Conservation (phyloP, 129 eudicot genomes). For the Arctium minus region DNA sequence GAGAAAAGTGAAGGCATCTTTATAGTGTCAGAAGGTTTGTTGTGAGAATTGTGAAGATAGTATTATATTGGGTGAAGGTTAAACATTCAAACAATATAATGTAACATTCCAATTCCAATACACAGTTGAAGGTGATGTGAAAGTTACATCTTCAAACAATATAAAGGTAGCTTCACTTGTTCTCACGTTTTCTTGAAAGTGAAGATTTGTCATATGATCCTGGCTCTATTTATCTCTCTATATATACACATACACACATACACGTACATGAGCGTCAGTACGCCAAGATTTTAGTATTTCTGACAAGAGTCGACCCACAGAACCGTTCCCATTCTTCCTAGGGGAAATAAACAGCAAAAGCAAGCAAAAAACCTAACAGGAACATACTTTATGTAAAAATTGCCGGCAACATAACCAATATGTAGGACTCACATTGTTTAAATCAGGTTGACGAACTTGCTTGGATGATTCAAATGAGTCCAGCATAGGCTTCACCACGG, state of each 20-base stretch:
- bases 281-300: background rate
- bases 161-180: no score
- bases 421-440: slow-evolving; percentile 56
- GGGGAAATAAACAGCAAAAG: background rate
- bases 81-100: no score
- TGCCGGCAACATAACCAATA: background rate
- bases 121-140: no score
- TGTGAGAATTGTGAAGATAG: no score
- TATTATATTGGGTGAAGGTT: no score
- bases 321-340: background rate
- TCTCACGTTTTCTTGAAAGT: no score
- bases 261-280: background rate
- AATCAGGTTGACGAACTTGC: slow-evolving; percentile 65
- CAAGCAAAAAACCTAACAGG: background rate
- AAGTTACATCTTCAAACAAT: no score
- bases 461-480: slow-evolving; percentile 74
- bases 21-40: no score
- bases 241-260: background rate
- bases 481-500: slow-evolving; percentile 90
- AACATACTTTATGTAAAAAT: background rate
- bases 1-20: no score
- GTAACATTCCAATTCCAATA: no score
- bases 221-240: no score
- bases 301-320: background rate
- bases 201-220: no score